These are phyloP conservation scores for Eucalyptus cloeziana DNA, from an alignment of 345 rosid genomes.

Conservation along the genomic window DNA sequence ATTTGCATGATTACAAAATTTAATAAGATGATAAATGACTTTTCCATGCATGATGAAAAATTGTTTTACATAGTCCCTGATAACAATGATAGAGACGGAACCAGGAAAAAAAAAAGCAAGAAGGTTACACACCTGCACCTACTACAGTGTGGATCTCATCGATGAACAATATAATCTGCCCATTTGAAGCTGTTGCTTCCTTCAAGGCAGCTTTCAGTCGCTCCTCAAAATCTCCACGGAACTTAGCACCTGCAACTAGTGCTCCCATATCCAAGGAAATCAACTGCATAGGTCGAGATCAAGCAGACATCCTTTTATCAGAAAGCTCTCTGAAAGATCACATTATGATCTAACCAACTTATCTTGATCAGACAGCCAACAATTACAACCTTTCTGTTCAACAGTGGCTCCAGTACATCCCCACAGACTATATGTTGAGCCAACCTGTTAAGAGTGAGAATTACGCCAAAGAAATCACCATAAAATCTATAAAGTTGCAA, in stretches of 20 bases:
- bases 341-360: background rate
- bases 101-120: background rate
- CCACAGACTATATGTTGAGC: conserved; percentile 87
- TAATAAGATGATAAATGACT: background rate
- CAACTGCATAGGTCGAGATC: conserved; percentile 28
- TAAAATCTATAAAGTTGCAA: background rate
- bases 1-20: background rate
- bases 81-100: background rate
- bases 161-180: conserved; percentile 82
- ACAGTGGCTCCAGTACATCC: conserved; percentile 88
- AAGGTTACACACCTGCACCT: conserved; percentile 53
- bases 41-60: background rate
- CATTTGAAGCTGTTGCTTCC: conserved; percentile 90
- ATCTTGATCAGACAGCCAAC: background rate
- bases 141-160: conserved; percentile 95
- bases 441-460: conserved; percentile 32
- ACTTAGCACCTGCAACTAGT: conserved; percentile 85
- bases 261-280: conserved; percentile 94
- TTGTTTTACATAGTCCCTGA: background rate
- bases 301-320: background rate
- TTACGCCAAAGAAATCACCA: background rate
- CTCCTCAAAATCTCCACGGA: conserved; percentile 86
- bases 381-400: conserved; percentile 47
- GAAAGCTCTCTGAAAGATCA: background rate
- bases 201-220: conserved; percentile 86